Evolutionary conservation across 176 grass and related monocot species (phyloP).

Genomic region (Avena eriantha): DNA sequence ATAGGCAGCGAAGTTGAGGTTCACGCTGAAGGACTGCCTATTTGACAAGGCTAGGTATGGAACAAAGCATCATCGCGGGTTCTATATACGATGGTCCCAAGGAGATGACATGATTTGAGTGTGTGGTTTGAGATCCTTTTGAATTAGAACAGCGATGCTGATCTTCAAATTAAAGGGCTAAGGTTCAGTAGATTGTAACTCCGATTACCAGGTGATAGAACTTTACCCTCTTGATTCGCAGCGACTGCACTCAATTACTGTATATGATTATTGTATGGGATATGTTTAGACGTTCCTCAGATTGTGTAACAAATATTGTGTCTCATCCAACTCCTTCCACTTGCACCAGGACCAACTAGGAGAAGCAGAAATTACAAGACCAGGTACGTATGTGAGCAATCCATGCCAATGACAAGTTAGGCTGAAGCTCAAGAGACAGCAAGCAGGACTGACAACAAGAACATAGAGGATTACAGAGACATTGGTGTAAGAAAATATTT

Average conservation of each 20-base stretch:
- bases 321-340: neutral
- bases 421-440: neutral
- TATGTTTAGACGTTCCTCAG: neutral
- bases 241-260: neutral
- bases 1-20: conserved; percentile 41
- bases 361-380: neutral
- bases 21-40: conserved; percentile 23
- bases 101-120: neutral
- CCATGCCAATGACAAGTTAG: neutral
- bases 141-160: neutral
- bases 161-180: neutral
- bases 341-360: neutral
- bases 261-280: neutral
- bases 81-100: neutral
- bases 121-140: neutral
- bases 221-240: neutral
- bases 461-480: too few relatives aligned
- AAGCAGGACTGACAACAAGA: too few relatives aligned
- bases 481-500: too few relatives aligned
- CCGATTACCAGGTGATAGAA: neutral
- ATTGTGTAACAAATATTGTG: neutral
- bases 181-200: neutral
- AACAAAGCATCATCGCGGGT: conserved; percentile 23
- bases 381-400: neutral
- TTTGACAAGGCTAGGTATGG: conserved; percentile 60